A percentile compares a stretch with the other conserved stretches of the same genome.
Conservation (phyloP, 768 basidiomycete species). For the Cyathus striatus region DNA sequence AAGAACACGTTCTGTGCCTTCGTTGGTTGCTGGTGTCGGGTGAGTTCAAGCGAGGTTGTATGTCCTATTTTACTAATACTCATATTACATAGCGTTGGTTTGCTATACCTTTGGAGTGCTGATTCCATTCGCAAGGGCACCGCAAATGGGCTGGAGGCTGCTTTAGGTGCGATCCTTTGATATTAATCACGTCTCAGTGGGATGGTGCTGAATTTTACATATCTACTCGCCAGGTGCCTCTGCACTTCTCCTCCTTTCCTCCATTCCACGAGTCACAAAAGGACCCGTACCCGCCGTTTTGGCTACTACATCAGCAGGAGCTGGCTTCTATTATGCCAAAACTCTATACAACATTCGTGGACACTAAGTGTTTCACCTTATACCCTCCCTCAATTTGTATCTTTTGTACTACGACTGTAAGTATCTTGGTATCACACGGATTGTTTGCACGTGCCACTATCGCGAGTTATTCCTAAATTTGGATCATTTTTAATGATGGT, state of each 20-base stretch:
- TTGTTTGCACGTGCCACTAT: too few relatives aligned
- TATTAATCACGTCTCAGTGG: background rate
- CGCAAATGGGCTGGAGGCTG: constrained; percentile 70
- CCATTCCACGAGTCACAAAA: constrained; percentile 65
- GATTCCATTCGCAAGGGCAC: constrained; percentile 70
- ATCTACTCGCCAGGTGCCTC: constrained; percentile 58
- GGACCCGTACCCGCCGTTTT: constrained; percentile 69
- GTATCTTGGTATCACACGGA: too few relatives aligned
- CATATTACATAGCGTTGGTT: constrained; percentile 52
- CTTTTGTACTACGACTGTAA: too few relatives aligned
- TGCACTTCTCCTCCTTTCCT: constrained; percentile 68
- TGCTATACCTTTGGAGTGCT: constrained; percentile 76
- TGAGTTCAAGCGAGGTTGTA: constrained; percentile 22
- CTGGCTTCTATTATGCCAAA: constrained; percentile 67
- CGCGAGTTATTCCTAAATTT: too few relatives aligned
- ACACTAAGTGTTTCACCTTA: too few relatives aligned
- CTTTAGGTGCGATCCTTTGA: constrained; percentile 48
- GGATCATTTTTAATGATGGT: too few relatives aligned
- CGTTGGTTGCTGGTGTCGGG: constrained; percentile 79
- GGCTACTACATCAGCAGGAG: constrained; percentile 52
- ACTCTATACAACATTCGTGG: constrained; percentile 39
- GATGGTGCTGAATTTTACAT: background rate
- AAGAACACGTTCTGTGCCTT: constrained; percentile 73
- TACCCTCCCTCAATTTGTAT: background rate
- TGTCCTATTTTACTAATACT: background rate